Conservation (phyloP, 352 stramenopile genomes). For the Globisporangium splendens region DNA sequence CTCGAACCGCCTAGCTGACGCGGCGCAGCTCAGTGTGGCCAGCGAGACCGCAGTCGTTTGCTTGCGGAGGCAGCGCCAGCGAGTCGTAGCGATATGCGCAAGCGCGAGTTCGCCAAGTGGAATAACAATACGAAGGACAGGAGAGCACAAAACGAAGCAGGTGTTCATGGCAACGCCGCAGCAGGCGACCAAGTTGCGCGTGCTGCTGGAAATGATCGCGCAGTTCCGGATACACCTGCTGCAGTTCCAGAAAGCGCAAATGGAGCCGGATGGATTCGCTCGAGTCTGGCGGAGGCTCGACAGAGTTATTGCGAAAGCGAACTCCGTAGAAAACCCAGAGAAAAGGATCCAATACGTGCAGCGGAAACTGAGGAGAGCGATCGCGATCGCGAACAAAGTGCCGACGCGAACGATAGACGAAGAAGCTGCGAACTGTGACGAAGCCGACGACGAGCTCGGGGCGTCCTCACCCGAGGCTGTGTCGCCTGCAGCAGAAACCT, state of each 20-base stretch:
- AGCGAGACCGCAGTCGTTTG: background rate
- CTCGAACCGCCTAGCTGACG: background rate
- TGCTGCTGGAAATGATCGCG: slow-evolving; percentile 1
- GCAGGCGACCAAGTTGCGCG: background rate
- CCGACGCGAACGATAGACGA: background rate
- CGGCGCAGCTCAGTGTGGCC: background rate
- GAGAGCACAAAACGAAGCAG: background rate
- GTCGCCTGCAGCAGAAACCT: background rate
- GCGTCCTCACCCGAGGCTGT: no score
- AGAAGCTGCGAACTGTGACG: background rate
- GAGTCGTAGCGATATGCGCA: background rate
- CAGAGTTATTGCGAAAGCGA: background rate
- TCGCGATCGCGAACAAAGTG: background rate
- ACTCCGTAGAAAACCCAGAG: background rate
- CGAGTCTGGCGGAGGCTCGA: slow-evolving; percentile 2
- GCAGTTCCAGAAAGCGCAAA: background rate
- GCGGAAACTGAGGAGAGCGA: background rate
- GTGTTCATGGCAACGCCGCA: background rate
- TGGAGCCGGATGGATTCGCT: slow-evolving; percentile 2
- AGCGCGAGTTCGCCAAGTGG: background rate
- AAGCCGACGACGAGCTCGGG: background rate
- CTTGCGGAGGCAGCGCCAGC: slow-evolving; percentile 4
- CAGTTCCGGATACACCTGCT: slow-evolving; percentile 11
- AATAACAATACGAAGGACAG: background rate
- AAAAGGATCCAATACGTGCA: background rate